A percentile compares a stretch with the other conserved stretches of the same genome.
phyloP scores from a whole-genome alignment of 805 yeast genomes.

The Komagataella ulmi region DNA sequence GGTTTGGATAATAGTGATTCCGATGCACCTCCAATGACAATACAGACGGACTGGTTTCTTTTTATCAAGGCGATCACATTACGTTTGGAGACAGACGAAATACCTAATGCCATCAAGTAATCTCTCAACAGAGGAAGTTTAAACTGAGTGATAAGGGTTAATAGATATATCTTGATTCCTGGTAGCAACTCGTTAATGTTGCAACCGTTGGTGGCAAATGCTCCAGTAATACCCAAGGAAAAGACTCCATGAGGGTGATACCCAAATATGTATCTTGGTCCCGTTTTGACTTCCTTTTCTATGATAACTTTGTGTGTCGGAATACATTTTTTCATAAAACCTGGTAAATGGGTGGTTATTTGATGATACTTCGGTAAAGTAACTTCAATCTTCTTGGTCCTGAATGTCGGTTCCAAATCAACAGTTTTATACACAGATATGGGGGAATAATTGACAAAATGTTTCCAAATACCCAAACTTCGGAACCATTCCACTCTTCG shows the following conservation, averaged over 20 bases:
- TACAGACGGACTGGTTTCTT: slow-evolving; percentile 63
- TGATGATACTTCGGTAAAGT: slow-evolving; percentile 3
- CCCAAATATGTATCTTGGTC: slow-evolving; percentile 78
- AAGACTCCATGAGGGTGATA: slow-evolving; percentile 96
- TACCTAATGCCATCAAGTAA: slow-evolving; percentile 67
- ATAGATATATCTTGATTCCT: slow-evolving; percentile 64
- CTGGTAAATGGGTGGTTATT: slow-evolving; percentile 1
- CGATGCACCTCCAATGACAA: slow-evolving; percentile 94
- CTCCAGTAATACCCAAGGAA: slow-evolving; percentile 82
- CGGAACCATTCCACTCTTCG: slow-evolving; percentile 47
- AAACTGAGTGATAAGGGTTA: slow-evolving; percentile 79
- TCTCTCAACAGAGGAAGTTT: slow-evolving; percentile 78
- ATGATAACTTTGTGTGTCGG: neutral
- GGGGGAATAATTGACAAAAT: slow-evolving; percentile 74
- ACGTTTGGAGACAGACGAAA: slow-evolving; percentile 68
- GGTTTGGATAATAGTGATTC: slow-evolving; percentile 65
- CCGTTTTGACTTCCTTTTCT: slow-evolving; percentile 25
- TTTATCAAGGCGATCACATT: slow-evolving; percentile 55
- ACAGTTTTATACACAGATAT: slow-evolving; percentile 53
- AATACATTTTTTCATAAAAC: neutral
- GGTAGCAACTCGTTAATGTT: slow-evolving; percentile 60
- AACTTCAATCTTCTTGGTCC: slow-evolving; percentile 10
- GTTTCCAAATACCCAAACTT: slow-evolving; percentile 46
- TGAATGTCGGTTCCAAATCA: slow-evolving; percentile 64
- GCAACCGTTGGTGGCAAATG: slow-evolving; percentile 72